Base-by-base conservation (phyloP, 768 basidiomycete genomes). In the Pulveroboletus ravenelii region DNA sequence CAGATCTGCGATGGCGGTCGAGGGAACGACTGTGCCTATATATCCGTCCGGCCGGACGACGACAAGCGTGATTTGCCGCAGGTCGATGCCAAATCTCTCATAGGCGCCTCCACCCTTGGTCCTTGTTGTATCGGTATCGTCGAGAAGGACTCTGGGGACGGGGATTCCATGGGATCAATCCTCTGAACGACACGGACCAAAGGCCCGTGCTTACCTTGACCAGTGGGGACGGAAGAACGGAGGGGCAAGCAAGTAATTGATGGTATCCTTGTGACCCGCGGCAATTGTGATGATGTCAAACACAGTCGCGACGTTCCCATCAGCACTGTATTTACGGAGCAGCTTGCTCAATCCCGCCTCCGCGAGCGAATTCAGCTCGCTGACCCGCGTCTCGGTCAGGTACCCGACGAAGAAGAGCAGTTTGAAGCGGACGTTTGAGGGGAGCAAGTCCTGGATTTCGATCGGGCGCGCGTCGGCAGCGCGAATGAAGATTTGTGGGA, bases 41-140 rank as follows among this genome's bases (percentile, higher is more conserved):
- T 72, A 74, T 32, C 74, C 72, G 49, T 75, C 73, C 5, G 74
- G 73, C 10, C 73, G 69, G 38, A 74, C 56, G 10, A 75, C 56
- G 18, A 72, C 70, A 7, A 74, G 41, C 31, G 70, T 66, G 6
- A 70, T 62, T 23, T 53, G 58, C 4, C 48, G 40, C 3, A 57
- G 45, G 31, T 57, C 55, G 32, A 75, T 66, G 1, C 73, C 73
- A 34, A 65, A 74, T 20, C 12, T 60, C 45, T 63, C 57, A 51
- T 75, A 74, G 4, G 50, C 71, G 20, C 53, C 53, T 8, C 72
- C 71, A 15, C 72, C 73, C 12, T 54, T 51, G 10, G 37, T 61
- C 5, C 52, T 59, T 6, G 66, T 66, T 32, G 62, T 41, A 27
- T 72, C 70, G 12, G 62, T 59, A 50, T 74, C 71, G 45, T 74